Percentiles rank a stretch among this genome's conserved stretches.
phyloP scores from a whole-genome alignment of 1,139 yeast species.

The Yamadazyma diospyri region DNA sequence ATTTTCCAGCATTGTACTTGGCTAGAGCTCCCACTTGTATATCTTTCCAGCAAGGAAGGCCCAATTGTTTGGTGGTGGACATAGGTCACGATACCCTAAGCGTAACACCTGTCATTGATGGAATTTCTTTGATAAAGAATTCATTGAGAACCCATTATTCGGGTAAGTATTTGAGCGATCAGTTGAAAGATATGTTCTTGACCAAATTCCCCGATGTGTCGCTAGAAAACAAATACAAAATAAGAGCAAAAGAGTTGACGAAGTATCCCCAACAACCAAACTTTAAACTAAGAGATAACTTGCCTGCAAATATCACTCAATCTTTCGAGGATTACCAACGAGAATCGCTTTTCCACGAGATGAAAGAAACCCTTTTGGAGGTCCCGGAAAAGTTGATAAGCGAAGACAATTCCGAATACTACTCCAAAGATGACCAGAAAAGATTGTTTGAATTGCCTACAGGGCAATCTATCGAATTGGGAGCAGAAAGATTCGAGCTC shows the following conservation, averaged over 20 bases:
- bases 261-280: constrained; percentile 30
- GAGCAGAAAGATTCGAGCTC: constrained; percentile 59
- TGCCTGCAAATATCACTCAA: constrained; percentile 32
- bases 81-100: constrained; percentile 82
- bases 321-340: constrained; percentile 37
- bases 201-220: constrained; percentile 17
- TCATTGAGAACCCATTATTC: constrained; percentile 66
- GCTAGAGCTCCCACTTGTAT: constrained; percentile 88
- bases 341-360: constrained; percentile 47
- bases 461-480: constrained; percentile 40
- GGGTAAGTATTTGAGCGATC: constrained; percentile 55
- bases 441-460: constrained; percentile 83
- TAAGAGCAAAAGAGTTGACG: constrained; percentile 33
- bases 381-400: constrained; percentile 43
- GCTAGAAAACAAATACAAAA: constrained; percentile 20
- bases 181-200: constrained; percentile 25
- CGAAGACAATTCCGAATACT: constrained; percentile 22
- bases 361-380: constrained; percentile 63
- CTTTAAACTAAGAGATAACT: constrained; percentile 25
- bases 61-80: constrained; percentile 90
- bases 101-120: constrained; percentile 93
- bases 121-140: constrained; percentile 75
- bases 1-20: constrained; percentile 81
- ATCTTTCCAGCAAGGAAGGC: constrained; percentile 90
- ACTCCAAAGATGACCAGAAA: constrained; percentile 29